Evolutionary conservation across 495 filamentous ascomycete genomes (phyloP).

Genomic region (Penicillium coprophilum): DNA sequence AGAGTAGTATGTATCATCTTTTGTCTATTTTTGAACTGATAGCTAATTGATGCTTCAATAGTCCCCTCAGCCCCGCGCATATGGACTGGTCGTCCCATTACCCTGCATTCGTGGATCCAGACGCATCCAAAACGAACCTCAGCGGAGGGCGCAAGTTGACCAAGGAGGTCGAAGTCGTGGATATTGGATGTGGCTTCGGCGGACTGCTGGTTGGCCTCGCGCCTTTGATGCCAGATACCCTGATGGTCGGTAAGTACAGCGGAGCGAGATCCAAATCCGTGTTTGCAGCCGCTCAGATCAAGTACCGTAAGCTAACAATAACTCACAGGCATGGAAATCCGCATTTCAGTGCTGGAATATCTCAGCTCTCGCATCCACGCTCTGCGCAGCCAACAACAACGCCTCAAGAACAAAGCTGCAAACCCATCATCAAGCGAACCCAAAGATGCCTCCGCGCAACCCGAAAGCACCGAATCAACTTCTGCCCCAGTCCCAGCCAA

Average conservation of each 20-base stretch:
- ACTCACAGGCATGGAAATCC: conserved; percentile 78
- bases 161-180: conserved; percentile 83
- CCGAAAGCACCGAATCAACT: conserved; percentile 1
- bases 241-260: conserved; percentile 67
- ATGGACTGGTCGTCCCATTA: conserved; percentile 92
- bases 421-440: conserved; percentile 3
- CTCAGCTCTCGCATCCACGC: conserved; percentile 82
- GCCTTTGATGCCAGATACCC: conserved; percentile 73
- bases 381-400: conserved; percentile 64
- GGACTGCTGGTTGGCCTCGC: conserved; percentile 85
- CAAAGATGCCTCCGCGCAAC: conserved; percentile 4
- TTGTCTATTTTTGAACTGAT: conserved; percentile 2
- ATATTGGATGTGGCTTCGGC: conserved; percentile 96
- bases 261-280: neutral
- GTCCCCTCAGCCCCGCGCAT: conserved; percentile 72
- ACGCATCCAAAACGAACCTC: conserved; percentile 34
- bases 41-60: conserved; percentile 36
- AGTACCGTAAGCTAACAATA: neutral
- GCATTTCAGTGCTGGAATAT: conserved; percentile 82
- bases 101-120: conserved; percentile 62
- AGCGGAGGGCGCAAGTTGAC: conserved; percentile 46
- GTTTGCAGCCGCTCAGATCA: too few species aligned
- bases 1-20: conserved; percentile 64
- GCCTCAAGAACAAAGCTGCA: conserved; percentile 32
- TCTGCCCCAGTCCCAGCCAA: conserved; percentile 24